Base-by-base conservation (phyloP, 1,284 basidiomycete genomes). In the Omphalotus olearius region DNA sequence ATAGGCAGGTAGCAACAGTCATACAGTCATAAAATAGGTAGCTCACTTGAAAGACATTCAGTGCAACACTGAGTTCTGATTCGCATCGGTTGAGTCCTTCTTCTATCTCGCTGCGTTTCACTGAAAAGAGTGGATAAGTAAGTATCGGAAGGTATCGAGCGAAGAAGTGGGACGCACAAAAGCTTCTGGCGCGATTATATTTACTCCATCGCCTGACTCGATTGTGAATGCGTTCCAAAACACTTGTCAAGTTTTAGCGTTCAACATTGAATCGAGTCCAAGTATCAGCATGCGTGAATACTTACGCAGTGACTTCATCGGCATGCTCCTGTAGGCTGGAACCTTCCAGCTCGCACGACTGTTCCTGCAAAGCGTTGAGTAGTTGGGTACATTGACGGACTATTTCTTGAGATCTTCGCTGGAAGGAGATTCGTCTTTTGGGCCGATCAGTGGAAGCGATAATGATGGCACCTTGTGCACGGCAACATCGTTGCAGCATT, bases 251-350 rank as follows among this genome's bases (percentile, higher is more conserved):
- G 7, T 23, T 26, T 26, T 16, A 45, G 30, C 2, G 5, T 16
- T 42, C 18, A 39, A 25, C 26, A 9, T 7, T 26, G 9, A 4
- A 33, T 33, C n/a, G 30, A 33, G 41, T 18, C 20, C 10, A 26
- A 23, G 23, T 23, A 23, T 23, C 23, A 23, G 23, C 23, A 23
- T 23, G 3, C 2, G 23, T 25, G 2, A n/a, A 9, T 16, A 61
- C 74, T 50, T 61, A 79, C 79, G 56, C 60, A 48, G 69, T 65
- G 23, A 74, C 63, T 53, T 79, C 70, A 52, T 79, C 74, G 18
- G 68, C 66, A n/a, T 67, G 59, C 30, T 62, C 61, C 43, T 65
- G 64, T 13, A 74, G 60, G n/a, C 71, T 70, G 25, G 69, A 68
- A 17, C 73, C 70, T 36, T 66, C 66, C 37, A 76, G 56, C 38